Base-by-base conservation (phyloP, 208 protist species). In the Naegleria lovaniensis region DNA sequence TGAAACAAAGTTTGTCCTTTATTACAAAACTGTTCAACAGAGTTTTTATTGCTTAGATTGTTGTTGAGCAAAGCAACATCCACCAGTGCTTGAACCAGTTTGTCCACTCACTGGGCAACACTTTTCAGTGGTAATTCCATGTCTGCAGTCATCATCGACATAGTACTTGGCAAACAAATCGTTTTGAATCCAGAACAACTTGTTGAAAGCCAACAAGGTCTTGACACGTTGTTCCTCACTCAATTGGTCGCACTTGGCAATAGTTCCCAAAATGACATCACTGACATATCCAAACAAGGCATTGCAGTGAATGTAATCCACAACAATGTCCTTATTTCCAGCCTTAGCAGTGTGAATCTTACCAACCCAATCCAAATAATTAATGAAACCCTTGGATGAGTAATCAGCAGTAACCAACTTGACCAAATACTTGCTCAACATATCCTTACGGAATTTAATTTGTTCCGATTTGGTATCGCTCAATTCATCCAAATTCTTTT, bases 131-230 rank as follows among this genome's bases (percentile, higher is more conserved):
- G 1, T 48, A 4, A 67, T 19, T 22, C 55, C 55, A 19, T 67
- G 55, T 67, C 55, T 67, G 11, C 19, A 67, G 22, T 67, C 22
- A 79, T 79, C 67, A 36, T 79, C 29, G 41, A 90, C 38, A 52
- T 90, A 90, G 41, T 90, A 33, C 41, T 33, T 76, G n/a, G 67
- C n/a, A 52, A 90, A 90, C 15, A 90, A 43, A 52, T 90, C 86
- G 22, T 90, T 90, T 83, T 90, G 86, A 52, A 90, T 90, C 86
- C 86, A 90, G 5, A 90, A 43, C 36, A 90, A n/a, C 39, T 90
- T 90, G 7, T 41, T 90, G 39, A 90, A 83, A 6, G 86, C 86
- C 13, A 16, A 39, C 0, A 90, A 5, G 7, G 86, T 43, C 29
- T 36, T 58, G 29, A n/a, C 36, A 25, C 38, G 41, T 25, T 43